phyloP scores from a whole-genome alignment of 345 rosid genomes.

The Melastoma malabathricum region DNA sequence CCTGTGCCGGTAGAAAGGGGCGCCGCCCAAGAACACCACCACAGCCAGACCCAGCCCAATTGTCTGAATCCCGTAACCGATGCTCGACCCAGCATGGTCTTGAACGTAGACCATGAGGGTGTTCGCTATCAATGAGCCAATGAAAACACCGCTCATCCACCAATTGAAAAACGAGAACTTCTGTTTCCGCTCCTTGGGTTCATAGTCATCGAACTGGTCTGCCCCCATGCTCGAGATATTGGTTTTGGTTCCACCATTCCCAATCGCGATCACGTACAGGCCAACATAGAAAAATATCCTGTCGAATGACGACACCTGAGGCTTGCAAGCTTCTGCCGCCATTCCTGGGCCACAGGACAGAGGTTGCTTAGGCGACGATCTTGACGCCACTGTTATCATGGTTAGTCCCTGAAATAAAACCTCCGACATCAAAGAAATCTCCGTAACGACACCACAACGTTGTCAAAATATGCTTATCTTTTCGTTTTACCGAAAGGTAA shows the following conservation, averaged over 20 bases:
- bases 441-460: background rate
- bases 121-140: conserved; percentile 40
- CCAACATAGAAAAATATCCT: conserved; percentile 33
- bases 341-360: conserved; percentile 33
- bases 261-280: conserved; percentile 27
- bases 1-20: conserved; percentile 42
- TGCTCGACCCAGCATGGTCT: conserved; percentile 26
- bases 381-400: conserved; percentile 14
- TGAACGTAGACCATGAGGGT: conserved; percentile 43
- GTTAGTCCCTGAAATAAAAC: conserved; percentile 1
- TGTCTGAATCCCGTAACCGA: conserved; percentile 33
- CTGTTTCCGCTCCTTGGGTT: conserved; percentile 38
- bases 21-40: conserved; percentile 30
- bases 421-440: background rate
- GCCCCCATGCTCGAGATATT: conserved; percentile 62
- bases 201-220: conserved; percentile 49
- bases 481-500: conserved; percentile 22
- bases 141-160: conserved; percentile 57
- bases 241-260: conserved; percentile 53
- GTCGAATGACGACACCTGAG: conserved; percentile 20
- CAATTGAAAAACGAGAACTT: conserved; percentile 62
- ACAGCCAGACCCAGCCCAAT: conserved; percentile 17
- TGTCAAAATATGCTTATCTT: background rate
- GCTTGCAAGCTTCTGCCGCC: conserved; percentile 16
- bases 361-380: conserved; percentile 28